Base-by-base conservation (phyloP, 768 basidiomycete species). In the Postia placenta region DNA sequence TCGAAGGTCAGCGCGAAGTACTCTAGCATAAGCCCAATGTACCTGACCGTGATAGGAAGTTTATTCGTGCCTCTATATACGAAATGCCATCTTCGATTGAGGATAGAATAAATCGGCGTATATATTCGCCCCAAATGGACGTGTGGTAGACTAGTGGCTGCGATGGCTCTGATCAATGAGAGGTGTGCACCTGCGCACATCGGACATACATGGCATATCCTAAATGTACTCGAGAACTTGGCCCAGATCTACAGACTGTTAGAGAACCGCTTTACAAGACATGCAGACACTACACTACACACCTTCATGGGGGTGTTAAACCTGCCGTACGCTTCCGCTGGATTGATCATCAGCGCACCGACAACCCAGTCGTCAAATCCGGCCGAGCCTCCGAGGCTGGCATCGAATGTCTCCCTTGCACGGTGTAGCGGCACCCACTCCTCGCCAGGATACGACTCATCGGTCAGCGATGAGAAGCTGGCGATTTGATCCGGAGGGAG, bases 291-390 rank as follows among this genome's bases (percentile, higher is more conserved):
- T n/a, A n/a, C n/a, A n/a, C n/a, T n/a, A 15, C 41, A 27, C 9
- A 80, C 87, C 75, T 86, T 85, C 2, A 71, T 66, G 9, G 81
- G 71, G 4, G 83, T 86, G 45, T 86, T 85, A 52, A 87, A 82
- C 2, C 82, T 87, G 3, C 73, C 70, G 56, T 89, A 88, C 3
- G 85, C 85, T 55, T 88, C 82, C 2, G 71, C 68, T 9, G 86
- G 82, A 60, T 83, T 79, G 56, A 91, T 86, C 44, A 73, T 80
- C 69, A 87, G 68, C 3, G 75, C 65, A 37, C 69, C 71, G 42
- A 77, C 62, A 9, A 82, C 73, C 85, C 83, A 86, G 44, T 67
- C 66, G 63, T 90, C 86, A 49, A 90, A 89, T 2, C 77, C 83
- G 50, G 75, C 71, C 0, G 74, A 70, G 2, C 85, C 85, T 26